Evolutionary conservation across 2,329 filamentous ascomycete genomes (phyloP).

Genomic region (Elsinoe australis): DNA sequence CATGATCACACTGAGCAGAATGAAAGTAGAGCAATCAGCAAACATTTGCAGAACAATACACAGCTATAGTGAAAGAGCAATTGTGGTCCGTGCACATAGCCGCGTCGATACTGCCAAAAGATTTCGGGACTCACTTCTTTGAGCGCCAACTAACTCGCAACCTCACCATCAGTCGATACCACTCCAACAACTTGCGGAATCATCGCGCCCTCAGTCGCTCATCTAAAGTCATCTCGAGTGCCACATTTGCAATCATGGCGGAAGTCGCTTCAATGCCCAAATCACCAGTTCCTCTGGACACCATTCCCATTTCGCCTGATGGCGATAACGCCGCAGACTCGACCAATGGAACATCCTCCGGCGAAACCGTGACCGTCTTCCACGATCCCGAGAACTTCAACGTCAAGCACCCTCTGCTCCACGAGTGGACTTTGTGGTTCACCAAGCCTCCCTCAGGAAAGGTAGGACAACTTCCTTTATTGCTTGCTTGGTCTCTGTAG

Average conservation of each 20-base stretch:
- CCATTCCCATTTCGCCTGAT: slow-evolving; percentile 49
- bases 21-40: too few relatives aligned
- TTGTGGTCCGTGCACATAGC: not conserved
- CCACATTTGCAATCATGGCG: slow-evolving; percentile 26
- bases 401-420: slow-evolving; percentile 95
- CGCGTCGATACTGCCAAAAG: slow-evolving; percentile 11
- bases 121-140: slow-evolving; percentile 2
- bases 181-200: too few relatives aligned
- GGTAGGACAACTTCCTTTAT: slow-evolving; percentile 47
- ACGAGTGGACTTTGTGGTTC: slow-evolving; percentile 99
- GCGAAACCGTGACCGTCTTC: slow-evolving; percentile 82
- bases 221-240: not conserved
- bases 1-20: too few relatives aligned
- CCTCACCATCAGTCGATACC: not conserved
- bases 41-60: not conserved
- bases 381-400: slow-evolving; percentile 99
- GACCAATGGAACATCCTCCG: slow-evolving; percentile 32
- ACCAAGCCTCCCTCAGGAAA: slow-evolving; percentile 96
- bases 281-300: slow-evolving; percentile 47
- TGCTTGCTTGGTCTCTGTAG: not conserved
- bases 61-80: not conserved
- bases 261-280: slow-evolving; percentile 29
- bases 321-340: slow-evolving; percentile 41
- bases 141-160: not conserved
- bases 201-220: not conserved